Conservation (phyloP, 352 stramenopile genomes). For the Globisporangium spinosum region DNA sequence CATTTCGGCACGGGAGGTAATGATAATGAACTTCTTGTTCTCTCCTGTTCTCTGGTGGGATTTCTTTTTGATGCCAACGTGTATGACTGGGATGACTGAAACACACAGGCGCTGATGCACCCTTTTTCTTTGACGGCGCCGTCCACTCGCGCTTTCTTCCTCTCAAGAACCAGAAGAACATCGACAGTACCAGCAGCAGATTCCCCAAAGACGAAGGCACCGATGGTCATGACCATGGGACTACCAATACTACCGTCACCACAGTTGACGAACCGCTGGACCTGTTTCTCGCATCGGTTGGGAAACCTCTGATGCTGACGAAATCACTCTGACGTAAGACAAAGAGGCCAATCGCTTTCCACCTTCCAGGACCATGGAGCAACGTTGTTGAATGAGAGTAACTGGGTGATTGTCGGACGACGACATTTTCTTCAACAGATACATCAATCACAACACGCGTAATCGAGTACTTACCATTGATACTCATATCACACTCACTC, state of each 20-base stretch:
- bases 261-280: conserved; percentile 14
- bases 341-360: neutral
- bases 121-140: conserved; percentile 46
- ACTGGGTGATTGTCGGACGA: neutral
- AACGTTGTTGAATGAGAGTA: neutral
- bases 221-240: neutral
- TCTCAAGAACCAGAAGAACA: neutral
- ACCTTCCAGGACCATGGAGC: neutral
- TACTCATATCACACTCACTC: neutral
- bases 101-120: conserved; percentile 31
- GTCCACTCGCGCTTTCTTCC: conserved; percentile 22
- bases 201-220: neutral
- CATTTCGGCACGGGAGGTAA: conserved; percentile 41
- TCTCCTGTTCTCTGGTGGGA: neutral
- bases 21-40: neutral
- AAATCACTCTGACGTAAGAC: neutral
- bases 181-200: neutral
- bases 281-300: conserved; percentile 29
- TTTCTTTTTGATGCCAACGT: neutral
- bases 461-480: neutral
- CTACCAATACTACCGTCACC: no score
- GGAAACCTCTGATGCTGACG: conserved; percentile 27
- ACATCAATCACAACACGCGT: neutral
- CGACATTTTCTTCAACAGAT: neutral
- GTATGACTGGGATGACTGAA: neutral